Conservation (phyloP, 306 rosid genomes). For the Corylus avellana region DNA sequence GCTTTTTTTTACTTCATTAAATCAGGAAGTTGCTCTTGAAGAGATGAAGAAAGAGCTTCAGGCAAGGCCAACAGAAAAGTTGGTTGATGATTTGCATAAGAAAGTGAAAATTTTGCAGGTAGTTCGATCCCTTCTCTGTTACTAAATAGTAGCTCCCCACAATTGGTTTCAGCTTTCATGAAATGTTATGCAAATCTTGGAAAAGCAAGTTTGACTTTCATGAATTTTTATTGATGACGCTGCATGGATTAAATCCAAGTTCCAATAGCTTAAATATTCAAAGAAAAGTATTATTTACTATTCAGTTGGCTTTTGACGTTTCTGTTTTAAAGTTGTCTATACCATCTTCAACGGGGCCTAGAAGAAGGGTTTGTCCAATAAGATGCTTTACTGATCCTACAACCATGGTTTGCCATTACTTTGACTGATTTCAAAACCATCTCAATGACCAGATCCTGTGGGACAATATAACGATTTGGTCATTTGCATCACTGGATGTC, state of each 20-base stretch:
- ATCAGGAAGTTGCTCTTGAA: constrained; percentile 69
- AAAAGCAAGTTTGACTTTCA: not conserved
- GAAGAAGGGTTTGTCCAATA: not conserved
- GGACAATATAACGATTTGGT: not conserved
- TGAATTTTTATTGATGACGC: not conserved
- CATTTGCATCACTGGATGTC: not conserved
- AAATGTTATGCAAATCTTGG: not conserved
- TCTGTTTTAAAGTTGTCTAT: not conserved
- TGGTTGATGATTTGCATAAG: constrained; percentile 81
- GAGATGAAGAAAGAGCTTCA: constrained; percentile 89
- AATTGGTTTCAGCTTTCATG: not conserved
- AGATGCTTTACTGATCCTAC: not conserved
- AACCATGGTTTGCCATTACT: not conserved
- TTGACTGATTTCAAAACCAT: not conserved
- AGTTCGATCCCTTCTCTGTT: constrained; percentile 24
- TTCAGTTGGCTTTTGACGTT: not conserved
- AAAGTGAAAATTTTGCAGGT: constrained; percentile 97
- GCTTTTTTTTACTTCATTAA: constrained; percentile 18
- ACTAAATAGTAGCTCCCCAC: not conserved
- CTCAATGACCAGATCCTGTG: not conserved
- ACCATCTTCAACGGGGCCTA: not conserved
- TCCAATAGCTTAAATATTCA: not conserved
- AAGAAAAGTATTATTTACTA: not conserved
- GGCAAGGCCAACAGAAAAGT: constrained; percentile 82
- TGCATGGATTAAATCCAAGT: not conserved